Base-by-base conservation (phyloP, 129 eudicot genomes). In the Lonicera japonica region DNA sequence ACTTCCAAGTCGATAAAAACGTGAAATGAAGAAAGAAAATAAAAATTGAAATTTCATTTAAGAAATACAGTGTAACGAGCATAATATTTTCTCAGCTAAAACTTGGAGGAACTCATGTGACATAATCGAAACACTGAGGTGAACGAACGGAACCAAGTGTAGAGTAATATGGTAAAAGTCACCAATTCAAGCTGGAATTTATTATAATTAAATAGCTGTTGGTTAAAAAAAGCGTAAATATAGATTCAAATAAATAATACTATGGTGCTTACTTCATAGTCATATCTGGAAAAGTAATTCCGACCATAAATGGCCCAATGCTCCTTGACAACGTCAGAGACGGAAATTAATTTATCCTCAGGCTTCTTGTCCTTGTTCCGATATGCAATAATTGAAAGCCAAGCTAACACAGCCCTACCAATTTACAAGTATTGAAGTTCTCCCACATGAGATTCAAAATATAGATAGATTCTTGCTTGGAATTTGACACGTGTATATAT, bases 291-390 rank as follows among this genome's bases (percentile, higher is more conserved):
- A 69, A 94, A 94, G 88, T 85, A 94, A 74, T 94, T 94, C 74
- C 99, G 85, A 39, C 99, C 99, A 61, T 94, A 94, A 74, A 85
- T 85, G 34, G 95, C 95, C 99, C 99, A 94, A 64, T 94, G 91
- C 73, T 94, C 89, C 52, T 75, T 78, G 12, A 94, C 99, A 61
- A 94, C 85, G 71, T 94, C 99, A 61, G 94, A 62, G 20, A 94
- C 83, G 25, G 99, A 94, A 50, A 85, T 87, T 69, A 88, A 67
- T 63, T 70, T 74, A 54, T 94, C 99, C 56, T 92, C 99, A 40
- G 80, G 82, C 63, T 83, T 88, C 65, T 70, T 94, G 73, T 81
- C 80, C 87, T 83, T 88, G 79, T 88, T 94, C 65, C 82, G 75
- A 56, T 76, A 83, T 11, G 99, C 99, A 47, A 92, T 70, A 75